A percentile compares a stretch with the other conserved stretches of the same genome.
These are phyloP conservation scores for Neurospora discreta DNA, from an alignment of 495 filamentous ascomycete species.

Conservation along the genomic window DNA sequence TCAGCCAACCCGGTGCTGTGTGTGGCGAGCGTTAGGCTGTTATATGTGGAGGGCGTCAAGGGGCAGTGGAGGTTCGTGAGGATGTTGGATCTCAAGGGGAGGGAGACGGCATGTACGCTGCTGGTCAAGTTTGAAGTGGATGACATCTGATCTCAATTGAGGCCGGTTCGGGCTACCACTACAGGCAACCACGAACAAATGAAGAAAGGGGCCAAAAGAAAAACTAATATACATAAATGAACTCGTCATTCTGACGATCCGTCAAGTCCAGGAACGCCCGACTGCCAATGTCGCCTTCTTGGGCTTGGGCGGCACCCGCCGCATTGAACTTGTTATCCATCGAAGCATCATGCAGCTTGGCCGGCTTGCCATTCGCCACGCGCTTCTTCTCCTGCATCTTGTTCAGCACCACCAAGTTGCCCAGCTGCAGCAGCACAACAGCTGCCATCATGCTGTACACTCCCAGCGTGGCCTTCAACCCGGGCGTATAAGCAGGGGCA, in stretches of 20 bases:
- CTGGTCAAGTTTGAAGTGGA: constrained; percentile 39
- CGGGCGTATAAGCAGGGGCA: constrained; percentile 48
- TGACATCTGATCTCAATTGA: constrained; percentile 9
- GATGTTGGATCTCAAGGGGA: constrained; percentile 41
- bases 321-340: constrained; percentile 35
- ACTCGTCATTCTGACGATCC: constrained; percentile 55
- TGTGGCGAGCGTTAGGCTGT: constrained; percentile 34
- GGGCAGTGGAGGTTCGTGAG: constrained; percentile 41
- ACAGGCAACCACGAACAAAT: too few relatives aligned
- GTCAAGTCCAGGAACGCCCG: constrained; percentile 45
- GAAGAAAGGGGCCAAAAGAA: not conserved
- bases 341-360: constrained; percentile 42
- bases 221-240: constrained; percentile 51
- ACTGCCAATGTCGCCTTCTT: constrained; percentile 13
- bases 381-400: constrained; percentile 39
- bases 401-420: constrained; percentile 42
- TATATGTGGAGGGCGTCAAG: constrained; percentile 26
- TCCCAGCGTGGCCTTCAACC: constrained; percentile 41
- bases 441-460: constrained; percentile 45
- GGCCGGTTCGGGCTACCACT: too few relatives aligned
- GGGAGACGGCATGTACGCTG: constrained; percentile 39
- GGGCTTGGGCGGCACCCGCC: not conserved
- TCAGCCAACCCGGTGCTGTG: constrained; percentile 37
- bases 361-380: constrained; percentile 46
- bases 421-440: constrained; percentile 39